Evolutionary conservation across 2,329 filamentous ascomycete genomes (phyloP), one percentile per base, ranked within the genome.

Genomic region (Colletotrichum costaricense): DNA sequence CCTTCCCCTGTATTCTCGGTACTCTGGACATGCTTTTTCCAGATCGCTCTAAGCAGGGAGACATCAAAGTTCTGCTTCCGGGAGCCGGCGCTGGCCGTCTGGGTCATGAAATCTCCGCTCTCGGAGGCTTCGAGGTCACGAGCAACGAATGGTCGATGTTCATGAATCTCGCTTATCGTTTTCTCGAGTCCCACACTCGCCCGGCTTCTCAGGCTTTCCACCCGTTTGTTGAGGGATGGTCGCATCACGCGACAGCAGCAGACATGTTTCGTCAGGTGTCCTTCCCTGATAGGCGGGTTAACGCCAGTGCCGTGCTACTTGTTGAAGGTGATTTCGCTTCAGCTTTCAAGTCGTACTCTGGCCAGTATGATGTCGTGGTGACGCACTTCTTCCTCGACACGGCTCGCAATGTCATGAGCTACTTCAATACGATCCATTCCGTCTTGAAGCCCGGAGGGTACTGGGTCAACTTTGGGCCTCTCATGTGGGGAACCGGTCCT

Each of bases 371-470:
- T 66, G 81, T 85, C 1, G 79, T 91, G 0, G 78, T 90, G 0
- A 90, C 89, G 0, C 85, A 90, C 56, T 91, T 90, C 80, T 91
- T 91, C 79, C 90, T 91, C 75, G 89, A 91, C 76, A 91, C 89
- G 0, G 89, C 89, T 0, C 84, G 88, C 0, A 91, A 91, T 67
- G 78, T 90, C 1, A 82, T 90, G 77, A 80, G 77, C 0, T 91
- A 91, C 73, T 81, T 91, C 6, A 87, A 90, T 46, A 89, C 85
- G 0, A 90, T 90, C 56, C 81, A 86, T 63, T 78, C 78, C 0
- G 76, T 88, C 0, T 81, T 91, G 3, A 83, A 81, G 56, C 77
- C 79, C 0, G 88, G 87, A 0, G 89, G 88, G 0, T 78, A 82
- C 46, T 90, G 89, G 89, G 79, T 91, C 28, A 91, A 91, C 63